Base-by-base conservation (phyloP, 1,139 yeast species). In the Hemisphaericaspora xylofermentans region DNA sequence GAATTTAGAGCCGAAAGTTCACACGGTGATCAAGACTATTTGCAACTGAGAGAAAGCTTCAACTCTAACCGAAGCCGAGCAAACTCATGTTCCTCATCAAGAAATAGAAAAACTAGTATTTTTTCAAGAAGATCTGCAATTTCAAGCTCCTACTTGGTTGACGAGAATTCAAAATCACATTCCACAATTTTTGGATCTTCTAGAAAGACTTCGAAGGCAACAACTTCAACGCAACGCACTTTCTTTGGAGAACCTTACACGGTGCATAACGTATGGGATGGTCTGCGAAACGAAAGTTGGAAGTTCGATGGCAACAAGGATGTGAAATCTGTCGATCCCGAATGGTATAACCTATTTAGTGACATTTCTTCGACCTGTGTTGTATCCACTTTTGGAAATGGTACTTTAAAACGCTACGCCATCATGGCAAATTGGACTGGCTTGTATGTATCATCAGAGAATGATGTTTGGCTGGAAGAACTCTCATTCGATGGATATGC, bases 171-270 rank as follows among this genome's bases (percentile, higher is more conserved):
- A n/a, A n/a, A 9, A 9, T 6, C 3, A 15, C 16, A 12, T 13
- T 14, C 4, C n/a, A 6, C 9, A 4, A 9, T 4, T 26, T 5
- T 13, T n/a, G n/a, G 9, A n/a, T 4, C 6, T 31, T 12, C 16
- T 18, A 31, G 34, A 31, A 31, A 31, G n/a, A 7, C 34, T 6
- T 31, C 34, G 5, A 25, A 18, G 15, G 19, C 15, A 8, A 31
- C 34, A 12, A 19, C 34, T n/a, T 14, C 10, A 12, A 31, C 34
- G 10, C 25, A 31, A 31, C 34, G 17, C 12, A 31, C 34, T 7
- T 31, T 31, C 12, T n/a, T 31, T 18, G 34, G 34, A 12, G 34
- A 31, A 10, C 34, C 34, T 9, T 31, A 31, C 13, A 5, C 16
- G 8, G 9, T 31, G 12, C 7, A 31, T 12, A 18, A 18, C 9